A percentile compares a stretch with the other conserved stretches of the same genome.
Conservation (phyloP, 2,329 filamentous ascomycete species). For the Talaromyces sp. region DNA sequence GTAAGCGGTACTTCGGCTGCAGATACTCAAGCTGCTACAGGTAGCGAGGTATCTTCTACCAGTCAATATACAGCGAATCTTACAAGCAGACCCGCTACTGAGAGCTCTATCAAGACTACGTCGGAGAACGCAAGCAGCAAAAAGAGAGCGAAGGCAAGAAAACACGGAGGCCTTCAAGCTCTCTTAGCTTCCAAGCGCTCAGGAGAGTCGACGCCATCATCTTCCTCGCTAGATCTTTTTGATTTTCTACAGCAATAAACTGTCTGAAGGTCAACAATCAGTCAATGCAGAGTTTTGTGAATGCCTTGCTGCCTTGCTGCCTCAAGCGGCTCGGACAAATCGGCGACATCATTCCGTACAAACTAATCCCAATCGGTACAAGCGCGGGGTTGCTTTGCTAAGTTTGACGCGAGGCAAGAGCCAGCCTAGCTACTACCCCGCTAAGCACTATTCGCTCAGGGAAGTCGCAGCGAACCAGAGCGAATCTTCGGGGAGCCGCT, state of each 20-base stretch:
- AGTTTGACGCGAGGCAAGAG: not conserved
- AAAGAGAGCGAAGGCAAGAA: conserved; percentile 54
- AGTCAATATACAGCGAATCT: conserved; percentile 17
- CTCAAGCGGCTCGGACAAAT: conserved; percentile 21
- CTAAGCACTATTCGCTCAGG: conserved; percentile 1
- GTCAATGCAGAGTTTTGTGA: conserved; percentile 6
- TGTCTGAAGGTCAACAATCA: not conserved
- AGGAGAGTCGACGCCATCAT: conserved; percentile 23
- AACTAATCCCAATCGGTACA: conserved; percentile 23
- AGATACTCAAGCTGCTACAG: not conserved
- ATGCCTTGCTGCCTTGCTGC: conserved; percentile 22
- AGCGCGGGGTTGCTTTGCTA: conserved; percentile 33
- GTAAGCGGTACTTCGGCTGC: conserved; percentile 8
- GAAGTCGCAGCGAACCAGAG: conserved; percentile 19
- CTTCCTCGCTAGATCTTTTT: conserved; percentile 48
- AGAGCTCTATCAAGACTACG: conserved; percentile 18
- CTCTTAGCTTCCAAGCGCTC: conserved; percentile 45
- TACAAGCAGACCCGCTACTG: conserved; percentile 14
- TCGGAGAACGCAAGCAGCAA: conserved; percentile 49
- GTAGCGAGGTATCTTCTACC: conserved; percentile 11
- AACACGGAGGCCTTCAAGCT: conserved; percentile 52
- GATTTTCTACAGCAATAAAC: conserved; percentile 49
- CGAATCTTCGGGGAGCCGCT: conserved; percentile 19
- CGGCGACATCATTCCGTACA: conserved; percentile 20
- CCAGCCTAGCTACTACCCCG: conserved; percentile 4